phyloP scores from a whole-genome alignment of 1,284 basidiomycete species.

The Phellinidium pouzarii region DNA sequence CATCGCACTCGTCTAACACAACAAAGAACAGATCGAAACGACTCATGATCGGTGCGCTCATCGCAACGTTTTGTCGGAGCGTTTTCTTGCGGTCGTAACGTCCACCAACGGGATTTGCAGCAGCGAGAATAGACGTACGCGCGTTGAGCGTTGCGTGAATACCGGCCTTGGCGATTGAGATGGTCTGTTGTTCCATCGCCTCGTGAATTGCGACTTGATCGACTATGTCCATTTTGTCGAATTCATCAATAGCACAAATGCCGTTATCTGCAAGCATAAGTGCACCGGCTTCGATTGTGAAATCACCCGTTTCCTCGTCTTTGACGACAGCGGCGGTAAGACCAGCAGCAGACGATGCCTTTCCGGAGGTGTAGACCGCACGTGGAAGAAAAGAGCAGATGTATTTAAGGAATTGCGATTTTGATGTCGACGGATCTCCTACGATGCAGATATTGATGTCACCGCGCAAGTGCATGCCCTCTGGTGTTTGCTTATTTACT shows the following conservation, averaged over 20 bases:
- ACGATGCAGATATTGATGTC: conserved; percentile 99
- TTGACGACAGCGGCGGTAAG: conserved; percentile 97
- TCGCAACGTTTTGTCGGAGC: conserved; percentile 91
- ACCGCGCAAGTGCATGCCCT: conserved; percentile 95
- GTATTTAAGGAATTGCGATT: conserved; percentile 98
- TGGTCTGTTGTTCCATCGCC: conserved; percentile 99
- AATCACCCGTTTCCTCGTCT: conserved; percentile 98
- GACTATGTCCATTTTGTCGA: conserved; percentile 99
- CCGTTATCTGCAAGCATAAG: conserved; percentile 99
- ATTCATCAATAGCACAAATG: conserved; percentile 99
- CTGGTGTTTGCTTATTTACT: conserved; percentile 93
- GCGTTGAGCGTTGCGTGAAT: conserved; percentile 99
- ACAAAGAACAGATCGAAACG: conserved; percentile 99
- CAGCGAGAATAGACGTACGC: conserved; percentile 94
- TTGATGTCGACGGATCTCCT: conserved; percentile 94
- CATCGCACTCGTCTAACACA: conserved; percentile 96
- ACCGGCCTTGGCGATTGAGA: conserved; percentile 98
- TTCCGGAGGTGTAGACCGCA: conserved; percentile 97
- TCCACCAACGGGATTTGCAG: conserved; percentile 95
- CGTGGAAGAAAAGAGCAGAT: conserved; percentile 98
- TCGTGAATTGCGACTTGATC: conserved; percentile 99
- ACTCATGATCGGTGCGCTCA: conserved; percentile 99
- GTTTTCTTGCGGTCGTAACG: conserved; percentile 95
- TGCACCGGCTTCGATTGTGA: conserved; percentile 98
- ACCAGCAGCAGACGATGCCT: conserved; percentile 98